These are phyloP conservation scores for Coelastrella sp. DNA, from an alignment of 139 green algal genomes.

Conservation along the genomic window DNA sequence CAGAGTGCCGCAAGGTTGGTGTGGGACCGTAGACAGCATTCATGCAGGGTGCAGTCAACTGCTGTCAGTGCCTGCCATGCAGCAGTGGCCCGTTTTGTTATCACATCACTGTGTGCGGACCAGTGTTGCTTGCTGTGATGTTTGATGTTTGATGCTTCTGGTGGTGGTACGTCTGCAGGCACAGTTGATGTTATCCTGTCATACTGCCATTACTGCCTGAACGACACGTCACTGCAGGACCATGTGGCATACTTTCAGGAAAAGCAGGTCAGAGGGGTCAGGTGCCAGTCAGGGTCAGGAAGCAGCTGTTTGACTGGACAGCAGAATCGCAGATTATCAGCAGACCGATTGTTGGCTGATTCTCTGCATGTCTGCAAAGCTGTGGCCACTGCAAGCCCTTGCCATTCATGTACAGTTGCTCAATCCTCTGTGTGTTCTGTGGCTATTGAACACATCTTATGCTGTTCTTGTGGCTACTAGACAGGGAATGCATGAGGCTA, in stretches of 20 bases:
- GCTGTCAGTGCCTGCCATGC: too few species aligned
- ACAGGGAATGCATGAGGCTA: too few species aligned
- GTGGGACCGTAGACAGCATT: neutral
- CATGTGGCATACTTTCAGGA: slow-evolving; percentile 73
- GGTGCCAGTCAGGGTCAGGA: neutral
- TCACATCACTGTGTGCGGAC: neutral
- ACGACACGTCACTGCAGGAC: slow-evolving; percentile 77
- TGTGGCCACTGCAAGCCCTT: too few species aligned
- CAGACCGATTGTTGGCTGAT: too few species aligned
- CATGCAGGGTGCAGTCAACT: neutral
- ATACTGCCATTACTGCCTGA: slow-evolving; percentile 95
- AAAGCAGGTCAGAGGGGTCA: slow-evolving; percentile 38
- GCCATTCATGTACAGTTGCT: too few species aligned
- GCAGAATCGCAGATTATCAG: neutral
- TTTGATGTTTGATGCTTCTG: neutral
- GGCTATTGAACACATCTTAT: too few species aligned
- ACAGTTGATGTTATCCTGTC: slow-evolving; percentile 89
- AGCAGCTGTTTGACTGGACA: neutral
- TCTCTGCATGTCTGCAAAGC: too few species aligned
- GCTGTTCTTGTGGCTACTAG: too few species aligned
- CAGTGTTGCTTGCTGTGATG: neutral
- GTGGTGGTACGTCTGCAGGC: too few species aligned
- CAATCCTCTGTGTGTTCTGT: too few species aligned
- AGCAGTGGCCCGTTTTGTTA: too few species aligned
- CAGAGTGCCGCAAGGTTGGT: slow-evolving; percentile 50